phyloP scores from a whole-genome alignment of 495 filamentous ascomycete species.

The Staphylotrichum longicolle region DNA sequence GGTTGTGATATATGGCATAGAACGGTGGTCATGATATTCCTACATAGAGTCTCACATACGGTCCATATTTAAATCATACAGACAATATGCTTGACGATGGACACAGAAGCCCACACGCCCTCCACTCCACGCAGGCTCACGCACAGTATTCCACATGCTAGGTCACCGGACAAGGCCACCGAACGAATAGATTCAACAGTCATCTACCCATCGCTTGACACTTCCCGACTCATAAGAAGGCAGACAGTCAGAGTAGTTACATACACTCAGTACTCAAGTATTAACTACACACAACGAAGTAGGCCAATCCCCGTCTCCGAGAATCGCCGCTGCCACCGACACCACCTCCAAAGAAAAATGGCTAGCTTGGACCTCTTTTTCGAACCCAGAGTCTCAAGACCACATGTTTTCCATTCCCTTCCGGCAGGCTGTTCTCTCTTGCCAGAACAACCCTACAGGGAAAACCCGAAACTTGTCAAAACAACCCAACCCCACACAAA shows the following conservation, averaged over 20 bases:
- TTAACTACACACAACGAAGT: constrained; percentile 6
- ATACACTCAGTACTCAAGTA: neutral
- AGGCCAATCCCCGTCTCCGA: constrained; percentile 2
- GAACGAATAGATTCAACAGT: constrained; percentile 45
- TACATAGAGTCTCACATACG: no score
- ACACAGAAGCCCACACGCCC: no score
- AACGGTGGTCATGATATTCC: neutral
- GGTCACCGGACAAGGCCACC: no score
- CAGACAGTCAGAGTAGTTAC: constrained; percentile 15
- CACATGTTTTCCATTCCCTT: constrained; percentile 1
- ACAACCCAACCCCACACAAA: constrained; percentile 9
- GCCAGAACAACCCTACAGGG: neutral
- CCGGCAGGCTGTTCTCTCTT: neutral
- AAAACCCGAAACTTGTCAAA: constrained; percentile 2
- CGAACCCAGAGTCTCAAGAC: constrained; percentile 6
- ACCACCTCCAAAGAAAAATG: neutral
- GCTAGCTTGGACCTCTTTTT: constrained; percentile 15
- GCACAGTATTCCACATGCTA: no score
- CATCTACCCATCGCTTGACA: constrained; percentile 33
- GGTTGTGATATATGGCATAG: neutral
- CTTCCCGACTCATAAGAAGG: neutral
- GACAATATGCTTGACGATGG: no score
- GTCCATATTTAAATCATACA: no score
- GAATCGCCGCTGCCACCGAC: constrained; percentile 4
- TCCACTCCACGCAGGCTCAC: no score